Evolutionary conservation across 1,139 yeast species (phyloP).

Genomic region (Zygosaccharomyces pseudobailii): DNA sequence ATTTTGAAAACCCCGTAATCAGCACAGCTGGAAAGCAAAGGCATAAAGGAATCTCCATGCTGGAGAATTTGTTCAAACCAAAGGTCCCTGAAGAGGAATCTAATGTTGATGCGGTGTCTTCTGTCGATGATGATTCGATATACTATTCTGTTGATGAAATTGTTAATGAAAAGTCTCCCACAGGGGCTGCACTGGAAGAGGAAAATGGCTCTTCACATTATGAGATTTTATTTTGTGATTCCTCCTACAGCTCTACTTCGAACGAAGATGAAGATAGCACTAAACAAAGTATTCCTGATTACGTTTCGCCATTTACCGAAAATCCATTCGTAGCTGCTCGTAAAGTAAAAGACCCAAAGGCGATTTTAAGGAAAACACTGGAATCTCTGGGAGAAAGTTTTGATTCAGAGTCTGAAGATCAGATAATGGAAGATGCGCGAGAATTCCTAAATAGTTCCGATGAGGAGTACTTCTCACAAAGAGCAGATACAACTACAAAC

Average conservation of each 20-base stretch:
- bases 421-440: background rate
- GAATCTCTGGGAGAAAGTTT: slow-evolving; percentile 7
- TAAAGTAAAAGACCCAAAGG: slow-evolving; percentile 3
- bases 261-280: slow-evolving; percentile 12
- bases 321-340: slow-evolving; percentile 14
- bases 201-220: slow-evolving; percentile 2
- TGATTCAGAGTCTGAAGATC: background rate
- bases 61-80: slow-evolving; percentile 3
- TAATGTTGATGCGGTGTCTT: slow-evolving; percentile 1
- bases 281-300: slow-evolving; percentile 7
- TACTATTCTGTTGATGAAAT: slow-evolving; percentile 11
- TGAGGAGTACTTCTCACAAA: slow-evolving; percentile 1
- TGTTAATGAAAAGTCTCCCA: background rate
- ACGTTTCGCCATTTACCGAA: slow-evolving; percentile 19
- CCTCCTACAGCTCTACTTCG: slow-evolving; percentile 20
- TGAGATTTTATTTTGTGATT: slow-evolving; percentile 17
- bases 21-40: background rate
- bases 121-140: slow-evolving; percentile 7
- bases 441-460: background rate
- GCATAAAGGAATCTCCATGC: background rate
- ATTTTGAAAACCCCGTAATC: background rate
- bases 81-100: background rate
- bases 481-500: background rate
- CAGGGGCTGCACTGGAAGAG: background rate
- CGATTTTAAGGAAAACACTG: slow-evolving; percentile 12